Evolutionary conservation across 352 stramenopile genomes (phyloP).

Genomic region (Pythium insidiosum): DNA sequence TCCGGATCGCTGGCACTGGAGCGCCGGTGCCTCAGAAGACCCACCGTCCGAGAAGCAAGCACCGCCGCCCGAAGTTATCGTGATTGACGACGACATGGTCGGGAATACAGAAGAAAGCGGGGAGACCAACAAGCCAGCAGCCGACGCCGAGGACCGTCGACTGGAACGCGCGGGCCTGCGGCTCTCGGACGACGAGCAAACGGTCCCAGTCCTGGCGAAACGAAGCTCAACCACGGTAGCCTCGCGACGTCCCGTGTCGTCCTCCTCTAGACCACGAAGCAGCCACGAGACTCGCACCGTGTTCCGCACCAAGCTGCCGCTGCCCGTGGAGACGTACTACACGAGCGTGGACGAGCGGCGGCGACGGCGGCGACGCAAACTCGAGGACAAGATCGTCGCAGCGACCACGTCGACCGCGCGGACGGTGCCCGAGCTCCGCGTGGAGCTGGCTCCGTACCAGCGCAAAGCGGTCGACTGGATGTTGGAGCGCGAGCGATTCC

Average conservation of each 20-base stretch:
- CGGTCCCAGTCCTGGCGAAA: too few relatives aligned
- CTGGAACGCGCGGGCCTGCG: constrained; percentile 8
- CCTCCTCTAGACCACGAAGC: too few relatives aligned
- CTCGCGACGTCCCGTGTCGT: too few relatives aligned
- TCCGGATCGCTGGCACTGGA: constrained; percentile 10
- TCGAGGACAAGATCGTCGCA: constrained; percentile 10
- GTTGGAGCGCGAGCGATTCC: constrained; percentile 35
- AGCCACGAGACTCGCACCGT: constrained; percentile 16
- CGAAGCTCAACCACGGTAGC: too few relatives aligned
- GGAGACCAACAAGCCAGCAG: too few relatives aligned
- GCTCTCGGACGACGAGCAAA: constrained; percentile 12
- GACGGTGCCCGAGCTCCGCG: constrained; percentile 32
- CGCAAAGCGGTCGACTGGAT: constrained; percentile 87
- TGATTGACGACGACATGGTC: constrained; percentile 20
- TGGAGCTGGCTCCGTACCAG: constrained; percentile 79
- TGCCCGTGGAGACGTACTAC: constrained; percentile 51
- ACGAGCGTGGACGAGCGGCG: constrained; percentile 36
- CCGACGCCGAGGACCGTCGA: constrained; percentile 10
- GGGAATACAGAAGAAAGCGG: too few relatives aligned
- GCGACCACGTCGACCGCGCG: background rate
- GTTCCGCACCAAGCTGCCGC: constrained; percentile 49
- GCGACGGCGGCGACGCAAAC: constrained; percentile 29
- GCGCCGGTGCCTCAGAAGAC: background rate
- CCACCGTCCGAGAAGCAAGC: background rate
- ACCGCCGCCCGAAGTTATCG: constrained; percentile 4